Base-by-base conservation (phyloP, 2,329 filamentous ascomycete genomes). In the Scleromitrula shiraiana region DNA sequence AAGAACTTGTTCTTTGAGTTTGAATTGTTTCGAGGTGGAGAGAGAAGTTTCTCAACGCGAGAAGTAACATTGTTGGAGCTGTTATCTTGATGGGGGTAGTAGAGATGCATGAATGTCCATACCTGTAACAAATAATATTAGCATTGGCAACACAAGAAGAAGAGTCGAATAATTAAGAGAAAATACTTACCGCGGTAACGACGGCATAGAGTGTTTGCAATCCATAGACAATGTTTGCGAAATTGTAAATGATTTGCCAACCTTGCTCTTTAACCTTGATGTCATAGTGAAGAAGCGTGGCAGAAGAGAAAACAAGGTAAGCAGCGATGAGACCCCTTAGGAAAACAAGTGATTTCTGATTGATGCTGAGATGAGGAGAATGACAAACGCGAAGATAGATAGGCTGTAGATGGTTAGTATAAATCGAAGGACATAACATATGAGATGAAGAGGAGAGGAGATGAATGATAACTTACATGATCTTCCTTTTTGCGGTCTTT, bases 361-460 rank as follows among this genome's bases (percentile, higher is more conserved):
- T 51, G 15, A 66, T 56, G 19, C 19, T 46, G 30, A 41, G 26
- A 62, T 62, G 65, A 54, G 63, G 62, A 12, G 62, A 63, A 47
- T 65, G 62, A 52, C 61, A 65, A 42, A 61, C 57, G 20, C 62
- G 61, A 29, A 64, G 56, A 39, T 64, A 64, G 56, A 64, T 64
- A 29, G 63, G 55, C 54, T 64, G 33, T 7, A 23, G 27, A 5
- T 27, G 29, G 30, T 53, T 17, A 55, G 52, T n/a, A 41, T 29
- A 23, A 29, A 26, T 39, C 14, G 10, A 36, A 24, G 17, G 20
- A 23, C 19, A 23, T 4, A 17, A 27, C 9, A 49, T 12, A n/a
- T 26, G 19, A n/a, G n/a, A n/a, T n/a, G n/a, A n/a, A n/a, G n/a
- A n/a, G n/a, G n/a, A n/a, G n/a, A n/a, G 30, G 10, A 14, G 19